These are phyloP conservation scores for Oidiodendron maius DNA, from an alignment of 495 filamentous ascomycete genomes.

Conservation along the genomic window DNA sequence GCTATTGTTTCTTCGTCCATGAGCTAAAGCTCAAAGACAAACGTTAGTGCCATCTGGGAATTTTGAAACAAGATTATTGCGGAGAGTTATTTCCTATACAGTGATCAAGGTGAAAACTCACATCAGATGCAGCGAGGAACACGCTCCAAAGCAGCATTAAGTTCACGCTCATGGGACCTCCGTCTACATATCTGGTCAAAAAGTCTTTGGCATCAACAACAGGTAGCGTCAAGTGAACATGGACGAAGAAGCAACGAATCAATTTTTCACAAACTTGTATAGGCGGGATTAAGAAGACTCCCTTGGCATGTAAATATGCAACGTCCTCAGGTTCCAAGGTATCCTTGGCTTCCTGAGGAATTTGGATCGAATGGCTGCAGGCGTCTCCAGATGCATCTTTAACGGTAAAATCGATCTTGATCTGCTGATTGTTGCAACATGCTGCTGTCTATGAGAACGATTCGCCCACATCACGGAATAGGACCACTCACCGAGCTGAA, in stretches of 20 bases:
- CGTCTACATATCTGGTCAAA: slow-evolving; percentile 21
- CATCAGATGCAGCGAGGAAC: slow-evolving; percentile 34
- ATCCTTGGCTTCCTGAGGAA: background rate
- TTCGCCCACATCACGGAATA: background rate
- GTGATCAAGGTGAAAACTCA: too few relatives aligned
- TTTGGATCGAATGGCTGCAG: background rate
- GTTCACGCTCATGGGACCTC: slow-evolving; percentile 26
- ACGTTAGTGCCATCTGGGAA: too few relatives aligned
- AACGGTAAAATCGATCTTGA: slow-evolving; percentile 15
- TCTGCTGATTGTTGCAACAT: background rate
- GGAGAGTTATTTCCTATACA: too few relatives aligned
- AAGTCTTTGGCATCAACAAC: slow-evolving; percentile 31
- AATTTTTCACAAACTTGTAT: slow-evolving; percentile 17
- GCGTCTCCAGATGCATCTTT: background rate
- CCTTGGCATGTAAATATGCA: background rate
- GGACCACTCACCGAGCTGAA: background rate
- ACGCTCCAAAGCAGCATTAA: slow-evolving; percentile 35
- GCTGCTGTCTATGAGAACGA: background rate
- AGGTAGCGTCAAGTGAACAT: slow-evolving; percentile 36
- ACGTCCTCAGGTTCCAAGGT: slow-evolving; percentile 2
- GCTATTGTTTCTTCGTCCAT: too few relatives aligned
- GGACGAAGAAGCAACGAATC: slow-evolving; percentile 17
- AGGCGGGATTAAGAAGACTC: background rate
- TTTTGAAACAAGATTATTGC: too few relatives aligned
- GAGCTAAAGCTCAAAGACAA: too few relatives aligned